Conservation (phyloP, 257 asterid genomes). For the Plantago ovata region DNA sequence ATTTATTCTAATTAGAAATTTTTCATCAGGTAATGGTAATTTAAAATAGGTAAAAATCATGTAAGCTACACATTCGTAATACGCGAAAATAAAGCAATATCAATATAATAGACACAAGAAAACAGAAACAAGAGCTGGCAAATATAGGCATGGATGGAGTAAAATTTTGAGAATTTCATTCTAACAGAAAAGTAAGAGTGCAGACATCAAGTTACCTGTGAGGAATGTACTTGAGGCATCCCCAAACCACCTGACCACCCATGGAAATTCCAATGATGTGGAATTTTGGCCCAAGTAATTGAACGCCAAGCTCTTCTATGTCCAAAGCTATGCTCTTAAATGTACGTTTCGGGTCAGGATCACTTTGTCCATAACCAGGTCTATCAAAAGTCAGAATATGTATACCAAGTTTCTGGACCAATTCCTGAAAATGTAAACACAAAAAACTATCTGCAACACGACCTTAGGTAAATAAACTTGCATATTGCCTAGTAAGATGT, state of each 20-base stretch:
- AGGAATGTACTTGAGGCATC: constrained; percentile 70
- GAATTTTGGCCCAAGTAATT: constrained; percentile 59
- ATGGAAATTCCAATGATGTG: constrained; percentile 57
- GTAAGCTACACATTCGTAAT: too few relatives aligned
- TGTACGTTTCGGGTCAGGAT: constrained; percentile 63
- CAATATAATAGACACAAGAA: too few relatives aligned
- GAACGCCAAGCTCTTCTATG: constrained; percentile 72
- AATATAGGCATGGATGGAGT: too few relatives aligned
- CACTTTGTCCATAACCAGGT: constrained; percentile 84
- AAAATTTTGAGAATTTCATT: too few relatives aligned
- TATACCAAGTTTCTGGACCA: constrained; percentile 49
- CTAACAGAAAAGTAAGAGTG: background rate
- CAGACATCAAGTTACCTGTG: constrained; percentile 36
- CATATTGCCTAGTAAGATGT: background rate
- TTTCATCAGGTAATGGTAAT: too few relatives aligned
- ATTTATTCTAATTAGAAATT: too few relatives aligned
- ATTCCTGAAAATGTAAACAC: constrained; percentile 32
- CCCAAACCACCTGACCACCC: constrained; percentile 78
- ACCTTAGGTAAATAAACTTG: background rate
- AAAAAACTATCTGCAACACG: background rate
- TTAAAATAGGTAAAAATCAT: too few relatives aligned
- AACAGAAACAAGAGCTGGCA: too few relatives aligned
- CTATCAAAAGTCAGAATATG: constrained; percentile 68
- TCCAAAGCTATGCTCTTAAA: constrained; percentile 50
- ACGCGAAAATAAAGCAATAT: too few relatives aligned